These are phyloP conservation scores for Colletotrichum gloeosporioides DNA, from an alignment of 2,329 filamentous ascomycete species.

Conservation along the genomic window DNA sequence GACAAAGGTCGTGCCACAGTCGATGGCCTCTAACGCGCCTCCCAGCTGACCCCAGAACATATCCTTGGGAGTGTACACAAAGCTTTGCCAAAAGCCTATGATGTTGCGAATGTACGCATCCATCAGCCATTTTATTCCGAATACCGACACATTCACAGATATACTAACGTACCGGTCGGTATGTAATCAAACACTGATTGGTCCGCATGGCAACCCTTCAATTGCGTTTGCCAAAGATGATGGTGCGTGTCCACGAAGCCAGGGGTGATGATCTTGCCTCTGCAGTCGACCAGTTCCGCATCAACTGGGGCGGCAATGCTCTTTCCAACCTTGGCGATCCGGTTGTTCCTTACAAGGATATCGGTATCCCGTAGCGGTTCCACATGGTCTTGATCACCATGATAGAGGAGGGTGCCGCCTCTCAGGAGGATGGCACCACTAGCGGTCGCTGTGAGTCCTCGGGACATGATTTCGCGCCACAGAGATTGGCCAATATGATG, in stretches of 20 bases:
- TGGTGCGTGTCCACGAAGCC: background rate
- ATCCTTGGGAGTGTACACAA: conserved; percentile 33
- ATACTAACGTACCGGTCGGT: background rate
- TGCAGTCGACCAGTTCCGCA: background rate
- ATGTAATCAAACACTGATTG: background rate
- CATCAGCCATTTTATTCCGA: background rate
- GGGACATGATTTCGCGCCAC: background rate
- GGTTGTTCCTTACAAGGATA: background rate
- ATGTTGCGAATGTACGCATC: background rate
- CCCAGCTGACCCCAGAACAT: conserved; percentile 49
- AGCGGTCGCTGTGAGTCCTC: background rate
- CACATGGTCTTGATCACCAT: background rate
- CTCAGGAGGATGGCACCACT: background rate
- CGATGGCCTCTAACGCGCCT: conserved; percentile 43
- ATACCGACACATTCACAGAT: background rate
- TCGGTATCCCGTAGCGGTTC: background rate
- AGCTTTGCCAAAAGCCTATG: background rate
- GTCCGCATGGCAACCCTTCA: background rate
- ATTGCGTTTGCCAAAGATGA: background rate
- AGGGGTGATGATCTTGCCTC: background rate
- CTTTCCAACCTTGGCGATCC: background rate
- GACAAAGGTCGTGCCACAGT: conserved; percentile 19
- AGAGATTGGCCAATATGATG: background rate
- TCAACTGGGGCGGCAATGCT: background rate
- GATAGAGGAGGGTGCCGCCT: background rate